phyloP scores from a whole-genome alignment of 768 basidiomycete species.

The Filobasidium wieringae region DNA sequence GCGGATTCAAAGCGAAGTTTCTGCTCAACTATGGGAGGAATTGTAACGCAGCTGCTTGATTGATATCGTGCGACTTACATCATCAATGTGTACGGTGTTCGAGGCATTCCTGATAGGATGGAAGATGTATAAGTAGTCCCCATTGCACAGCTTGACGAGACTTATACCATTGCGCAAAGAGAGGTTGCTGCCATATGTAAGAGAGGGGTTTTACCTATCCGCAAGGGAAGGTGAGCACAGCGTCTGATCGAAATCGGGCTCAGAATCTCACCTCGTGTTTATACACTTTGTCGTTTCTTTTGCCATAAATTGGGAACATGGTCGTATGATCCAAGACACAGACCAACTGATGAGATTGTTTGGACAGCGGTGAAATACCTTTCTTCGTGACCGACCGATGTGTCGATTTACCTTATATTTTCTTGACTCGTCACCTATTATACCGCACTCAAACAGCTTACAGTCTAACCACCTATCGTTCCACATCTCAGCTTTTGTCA shows the following conservation, averaged over 20 bases:
- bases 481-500: constrained; percentile 31
- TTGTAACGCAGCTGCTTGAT: not conserved
- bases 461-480: constrained; percentile 77
- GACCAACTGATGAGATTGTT: constrained; percentile 23
- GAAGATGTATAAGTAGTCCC: too few relatives aligned
- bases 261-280: constrained; percentile 53
- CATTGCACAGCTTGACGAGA: too few relatives aligned
- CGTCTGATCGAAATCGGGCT: not conserved
- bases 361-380: not conserved
- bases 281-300: constrained; percentile 60
- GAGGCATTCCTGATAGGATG: constrained; percentile 45
- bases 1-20: constrained; percentile 79
- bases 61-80: constrained; percentile 49
- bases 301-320: constrained; percentile 74
- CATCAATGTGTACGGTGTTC: constrained; percentile 81
- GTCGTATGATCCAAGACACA: constrained; percentile 70
- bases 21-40: constrained; percentile 36
- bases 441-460: constrained; percentile 73
- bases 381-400: constrained; percentile 54
- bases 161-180: constrained; percentile 8
- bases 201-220: constrained; percentile 32
- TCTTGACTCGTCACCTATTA: constrained; percentile 54
- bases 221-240: not conserved
- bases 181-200: constrained; percentile 3
- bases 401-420: constrained; percentile 52